Base-by-base conservation (phyloP, 2,329 filamentous ascomycete species). In the Penicillium occitanis region DNA sequence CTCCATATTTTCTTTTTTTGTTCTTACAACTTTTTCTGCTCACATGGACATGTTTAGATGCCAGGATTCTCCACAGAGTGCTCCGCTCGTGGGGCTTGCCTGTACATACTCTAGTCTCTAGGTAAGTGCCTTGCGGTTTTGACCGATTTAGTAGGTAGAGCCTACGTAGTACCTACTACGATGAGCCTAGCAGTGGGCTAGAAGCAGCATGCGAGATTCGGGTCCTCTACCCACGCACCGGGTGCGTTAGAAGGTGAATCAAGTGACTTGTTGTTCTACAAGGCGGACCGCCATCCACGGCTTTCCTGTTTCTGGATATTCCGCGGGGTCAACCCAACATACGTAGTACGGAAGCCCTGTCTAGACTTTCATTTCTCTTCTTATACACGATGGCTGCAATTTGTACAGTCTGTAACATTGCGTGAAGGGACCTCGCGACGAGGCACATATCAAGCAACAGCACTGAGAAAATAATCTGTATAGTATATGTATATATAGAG, bases 41-140 rank as follows among this genome's bases (percentile, higher is more conserved):
- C 75, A 77, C 75, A 77, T 68, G 66, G 61, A 68, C 66, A 65
- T 57, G 25, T 40, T 37, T 48, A 55, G 57, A 25, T 57, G 35
- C 40, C 33, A 44, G 40, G 28, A 30, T 37, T 66, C 65, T 64
- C 65, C 65, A 66, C 62, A 48, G n/a, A 22, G 28, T 37, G n/a
- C 62, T 64, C 62, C 62, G 62, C 62, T 44, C 28, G 48, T 37
- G 50, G 60, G 50, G 60, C 44, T 40, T 30, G n/a, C 30, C 22
- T 30, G 48, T 51, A 22, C 7, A 5, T 44, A 25, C 25, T 25
- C 25, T 25, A 25, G 25, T 25, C 25, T 25, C 14, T 19, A 8
- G 17, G 30, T 8, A 33, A 33, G 30, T 33, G 7, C 7, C 25
- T 25, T 25, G 2, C 25, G 25, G 25, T 25, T 42, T 46, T 50